Conservation (phyloP, 2,329 filamentous ascomycete species). For the Penicillium nordicum region DNA sequence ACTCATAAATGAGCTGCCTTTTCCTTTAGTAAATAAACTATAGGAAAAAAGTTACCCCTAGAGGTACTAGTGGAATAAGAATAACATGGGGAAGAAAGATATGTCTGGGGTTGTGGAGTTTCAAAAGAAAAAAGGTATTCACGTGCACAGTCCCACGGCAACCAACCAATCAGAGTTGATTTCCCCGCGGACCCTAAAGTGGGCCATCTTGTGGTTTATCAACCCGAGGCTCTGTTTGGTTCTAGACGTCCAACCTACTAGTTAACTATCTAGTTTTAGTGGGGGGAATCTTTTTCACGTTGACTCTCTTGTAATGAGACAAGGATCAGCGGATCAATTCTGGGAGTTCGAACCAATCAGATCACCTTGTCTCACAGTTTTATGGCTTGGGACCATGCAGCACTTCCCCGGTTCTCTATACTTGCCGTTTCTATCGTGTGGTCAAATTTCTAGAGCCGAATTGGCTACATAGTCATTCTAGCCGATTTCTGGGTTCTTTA, state of each 20-base stretch:
- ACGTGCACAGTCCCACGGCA: neutral
- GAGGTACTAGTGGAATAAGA: neutral
- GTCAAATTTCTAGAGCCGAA: neutral
- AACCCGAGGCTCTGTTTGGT: conserved; percentile 7
- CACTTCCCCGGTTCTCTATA: conserved; percentile 7
- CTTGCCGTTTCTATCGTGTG: conserved; percentile 1
- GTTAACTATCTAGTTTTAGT: too few species aligned
- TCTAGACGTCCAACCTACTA: neutral
- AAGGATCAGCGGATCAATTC: neutral
- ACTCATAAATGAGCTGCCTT: neutral
- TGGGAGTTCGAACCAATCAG: neutral
- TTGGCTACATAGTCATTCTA: conserved; percentile 2
- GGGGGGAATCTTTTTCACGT: neutral
- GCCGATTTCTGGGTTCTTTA: neutral
- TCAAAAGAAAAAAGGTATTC: neutral
- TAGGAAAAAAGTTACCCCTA: too few species aligned
- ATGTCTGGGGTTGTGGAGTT: neutral
- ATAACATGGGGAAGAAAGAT: neutral
- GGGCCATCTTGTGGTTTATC: neutral
- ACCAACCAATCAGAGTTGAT: neutral
- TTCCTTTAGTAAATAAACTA: neutral
- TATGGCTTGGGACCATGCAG: neutral
- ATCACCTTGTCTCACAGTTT: neutral
- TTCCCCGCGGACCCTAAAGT: conserved; percentile 3
- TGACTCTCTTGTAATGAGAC: neutral